Conservation (phyloP, 257 asterid species). For the Solanum piurae region DNA sequence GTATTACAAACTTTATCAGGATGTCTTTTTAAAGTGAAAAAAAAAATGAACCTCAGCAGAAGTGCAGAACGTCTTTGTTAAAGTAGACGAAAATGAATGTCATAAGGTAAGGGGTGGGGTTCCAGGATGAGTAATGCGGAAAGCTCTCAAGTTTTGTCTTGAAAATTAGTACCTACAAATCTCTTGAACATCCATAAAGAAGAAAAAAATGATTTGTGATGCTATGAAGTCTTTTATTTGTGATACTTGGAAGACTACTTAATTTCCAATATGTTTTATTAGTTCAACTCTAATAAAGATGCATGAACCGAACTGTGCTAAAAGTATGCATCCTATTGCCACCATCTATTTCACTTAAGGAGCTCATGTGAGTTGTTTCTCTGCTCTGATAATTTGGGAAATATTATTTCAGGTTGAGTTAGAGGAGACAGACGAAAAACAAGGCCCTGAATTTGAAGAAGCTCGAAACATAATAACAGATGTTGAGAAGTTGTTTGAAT, state of each 20-base stretch:
- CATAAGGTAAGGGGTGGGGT: not conserved
- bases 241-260: not conserved
- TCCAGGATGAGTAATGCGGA: no score
- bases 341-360: not conserved
- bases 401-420: constrained; percentile 46
- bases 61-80: not conserved
- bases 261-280: not conserved
- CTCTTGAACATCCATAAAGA: not conserved
- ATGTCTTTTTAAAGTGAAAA: not conserved
- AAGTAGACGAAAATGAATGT: not conserved
- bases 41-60: not conserved
- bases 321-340: not conserved
- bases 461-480: constrained; percentile 47
- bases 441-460: constrained; percentile 62
- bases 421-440: constrained; percentile 56
- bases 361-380: not conserved
- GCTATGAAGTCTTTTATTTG: not conserved
- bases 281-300: not conserved
- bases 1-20: not conserved
- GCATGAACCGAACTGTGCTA: not conserved
- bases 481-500: constrained; percentile 44
- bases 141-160: not conserved
- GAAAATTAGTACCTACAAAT: not conserved
- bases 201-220: not conserved
- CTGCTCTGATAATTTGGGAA: not conserved